These are phyloP conservation scores for Annulohypoxylon moriforme DNA, from an alignment of 495 filamentous ascomycete genomes.

Conservation along the genomic window DNA sequence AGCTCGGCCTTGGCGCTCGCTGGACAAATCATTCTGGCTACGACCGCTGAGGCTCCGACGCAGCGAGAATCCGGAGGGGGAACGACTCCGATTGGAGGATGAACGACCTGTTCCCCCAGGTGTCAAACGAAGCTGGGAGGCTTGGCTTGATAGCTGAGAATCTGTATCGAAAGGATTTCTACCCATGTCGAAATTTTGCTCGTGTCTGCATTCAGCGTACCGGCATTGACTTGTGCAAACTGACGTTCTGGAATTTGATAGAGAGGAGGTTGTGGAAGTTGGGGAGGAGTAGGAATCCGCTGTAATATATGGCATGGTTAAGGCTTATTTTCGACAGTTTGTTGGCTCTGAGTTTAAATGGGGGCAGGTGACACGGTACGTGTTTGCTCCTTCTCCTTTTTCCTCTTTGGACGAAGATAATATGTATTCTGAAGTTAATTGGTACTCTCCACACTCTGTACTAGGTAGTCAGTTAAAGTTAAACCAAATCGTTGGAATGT, in stretches of 20 bases:
- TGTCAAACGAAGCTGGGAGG: neutral
- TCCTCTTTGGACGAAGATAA: neutral
- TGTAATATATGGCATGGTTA: slow-evolving; percentile 10
- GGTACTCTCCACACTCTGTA: neutral
- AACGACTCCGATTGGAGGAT: slow-evolving; percentile 12
- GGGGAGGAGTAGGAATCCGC: neutral
- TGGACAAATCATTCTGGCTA: slow-evolving; percentile 20
- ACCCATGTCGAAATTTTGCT: slow-evolving; percentile 25
- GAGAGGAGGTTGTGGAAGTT: slow-evolving; percentile 2
- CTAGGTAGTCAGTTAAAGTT: neutral
- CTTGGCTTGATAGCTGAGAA: neutral
- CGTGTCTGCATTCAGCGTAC: slow-evolving; percentile 17
- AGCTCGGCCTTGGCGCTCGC: slow-evolving; percentile 12
- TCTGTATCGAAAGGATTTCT: slow-evolving; percentile 24
- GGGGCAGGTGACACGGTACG: too few species aligned
- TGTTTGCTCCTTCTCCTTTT: neutral
- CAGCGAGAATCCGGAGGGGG: slow-evolving; percentile 34
- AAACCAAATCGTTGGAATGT: neutral
- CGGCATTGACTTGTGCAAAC: slow-evolving; percentile 16
- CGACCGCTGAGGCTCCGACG: slow-evolving; percentile 26
- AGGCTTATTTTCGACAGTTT: neutral
- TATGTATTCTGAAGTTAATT: neutral
- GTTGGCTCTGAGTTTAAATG: slow-evolving; percentile 4
- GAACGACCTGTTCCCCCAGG: slow-evolving; percentile 7
- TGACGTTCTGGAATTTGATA: slow-evolving; percentile 11